Conservation (phyloP, 2,329 filamentous ascomycete genomes). For the Aciculosporium take region DNA sequence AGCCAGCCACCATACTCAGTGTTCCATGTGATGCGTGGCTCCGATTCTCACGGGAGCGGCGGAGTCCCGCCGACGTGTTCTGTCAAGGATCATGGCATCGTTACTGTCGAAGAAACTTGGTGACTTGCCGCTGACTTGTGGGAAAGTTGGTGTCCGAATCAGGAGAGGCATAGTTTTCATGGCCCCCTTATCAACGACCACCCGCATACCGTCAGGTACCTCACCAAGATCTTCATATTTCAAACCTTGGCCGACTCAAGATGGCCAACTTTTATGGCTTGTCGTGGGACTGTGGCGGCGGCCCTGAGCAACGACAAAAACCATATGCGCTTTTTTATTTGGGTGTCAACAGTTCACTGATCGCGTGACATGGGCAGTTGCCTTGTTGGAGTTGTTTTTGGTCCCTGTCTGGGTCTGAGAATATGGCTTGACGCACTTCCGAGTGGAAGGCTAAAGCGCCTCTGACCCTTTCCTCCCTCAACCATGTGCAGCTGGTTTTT, state of each 20-base stretch:
- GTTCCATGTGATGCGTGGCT: neutral
- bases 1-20: neutral
- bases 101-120: neutral
- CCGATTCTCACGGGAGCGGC: neutral
- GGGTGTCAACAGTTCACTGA: neutral
- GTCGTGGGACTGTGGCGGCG: constrained; percentile 7
- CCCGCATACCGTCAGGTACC: neutral
- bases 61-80: neutral
- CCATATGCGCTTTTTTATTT: constrained; percentile 2
- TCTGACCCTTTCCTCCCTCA: neutral
- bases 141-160: neutral
- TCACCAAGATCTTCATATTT: neutral
- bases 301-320: constrained; percentile 5
- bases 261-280: neutral
- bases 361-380: constrained; percentile 1
- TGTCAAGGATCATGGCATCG: neutral
- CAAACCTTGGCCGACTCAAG: neutral
- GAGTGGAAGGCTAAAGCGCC: neutral
- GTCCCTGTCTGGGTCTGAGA: neutral
- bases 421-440: neutral
- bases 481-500: neutral
- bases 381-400: neutral
- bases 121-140: constrained; percentile 3
- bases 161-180: neutral
- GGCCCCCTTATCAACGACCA: neutral